Conservation (phyloP, 768 basidiomycete genomes). For the Sarcomyxa edulis region DNA sequence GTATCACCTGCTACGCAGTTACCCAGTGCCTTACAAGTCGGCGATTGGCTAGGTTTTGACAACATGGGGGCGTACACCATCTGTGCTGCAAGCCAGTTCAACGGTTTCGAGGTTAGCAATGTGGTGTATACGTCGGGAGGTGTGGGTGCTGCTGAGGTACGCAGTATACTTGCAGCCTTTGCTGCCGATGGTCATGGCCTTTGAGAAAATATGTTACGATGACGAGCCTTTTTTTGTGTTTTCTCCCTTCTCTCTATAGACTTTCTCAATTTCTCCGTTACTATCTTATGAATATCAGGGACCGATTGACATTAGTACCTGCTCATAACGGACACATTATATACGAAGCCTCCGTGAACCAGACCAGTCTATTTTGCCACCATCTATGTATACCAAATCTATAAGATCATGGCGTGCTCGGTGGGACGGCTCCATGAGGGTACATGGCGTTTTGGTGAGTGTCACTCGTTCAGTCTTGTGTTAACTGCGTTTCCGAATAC, state of each 20-base stretch:
- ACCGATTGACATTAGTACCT: too few relatives aligned
- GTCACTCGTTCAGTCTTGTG: neutral
- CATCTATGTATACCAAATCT: too few relatives aligned
- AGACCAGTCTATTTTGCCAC: too few relatives aligned
- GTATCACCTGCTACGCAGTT: slow-evolving; percentile 63
- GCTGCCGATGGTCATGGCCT: slow-evolving; percentile 36
- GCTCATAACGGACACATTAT: too few relatives aligned
- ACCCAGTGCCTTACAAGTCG: slow-evolving; percentile 72
- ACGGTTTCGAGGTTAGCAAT: slow-evolving; percentile 79
- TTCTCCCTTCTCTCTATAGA: too few relatives aligned
- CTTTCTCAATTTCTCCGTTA: too few relatives aligned
- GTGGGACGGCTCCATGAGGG: too few relatives aligned
- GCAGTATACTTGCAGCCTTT: slow-evolving; percentile 44
- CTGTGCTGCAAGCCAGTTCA: slow-evolving; percentile 95
- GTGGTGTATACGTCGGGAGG: slow-evolving; percentile 76
- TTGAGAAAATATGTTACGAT: slow-evolving; percentile 11
- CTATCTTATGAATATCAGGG: too few relatives aligned
- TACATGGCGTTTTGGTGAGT: slow-evolving; percentile 7
- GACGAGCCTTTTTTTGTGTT: too few relatives aligned
- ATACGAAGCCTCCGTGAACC: too few relatives aligned
- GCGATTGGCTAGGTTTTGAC: slow-evolving; percentile 97
- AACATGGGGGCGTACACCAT: slow-evolving; percentile 99
- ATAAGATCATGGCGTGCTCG: too few relatives aligned
- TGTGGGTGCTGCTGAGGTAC: slow-evolving; percentile 44
- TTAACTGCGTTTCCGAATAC: slow-evolving; percentile 3